Percentiles rank a stretch among this genome's conserved stretches.
These are phyloP conservation scores for Pleochaeta shiraiana DNA, from an alignment of 2,329 filamentous ascomycete species.

Conservation along the genomic window DNA sequence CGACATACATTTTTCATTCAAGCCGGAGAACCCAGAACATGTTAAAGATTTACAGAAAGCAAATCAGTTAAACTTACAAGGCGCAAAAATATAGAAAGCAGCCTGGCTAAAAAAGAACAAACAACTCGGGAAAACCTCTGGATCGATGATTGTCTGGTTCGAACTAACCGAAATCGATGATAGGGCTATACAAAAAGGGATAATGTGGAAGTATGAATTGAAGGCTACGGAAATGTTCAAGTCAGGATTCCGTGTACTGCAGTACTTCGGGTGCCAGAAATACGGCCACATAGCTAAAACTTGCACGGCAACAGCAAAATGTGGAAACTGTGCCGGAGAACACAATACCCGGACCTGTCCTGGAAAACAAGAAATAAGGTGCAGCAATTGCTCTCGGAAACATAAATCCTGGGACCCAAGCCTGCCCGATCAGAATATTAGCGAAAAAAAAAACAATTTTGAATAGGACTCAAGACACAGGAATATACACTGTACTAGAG, in stretches of 20 bases:
- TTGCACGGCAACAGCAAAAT: neutral
- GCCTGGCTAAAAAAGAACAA: neutral
- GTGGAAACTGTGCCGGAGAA: neutral
- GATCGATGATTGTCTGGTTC: neutral
- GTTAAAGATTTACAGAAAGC: neutral
- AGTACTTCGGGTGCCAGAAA: neutral
- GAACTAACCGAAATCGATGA: neutral
- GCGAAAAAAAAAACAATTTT: neutral
- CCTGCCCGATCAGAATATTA: neutral
- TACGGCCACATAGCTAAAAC: neutral
- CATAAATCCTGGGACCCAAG: neutral
- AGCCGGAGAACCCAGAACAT: neutral
- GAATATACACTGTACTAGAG: neutral
- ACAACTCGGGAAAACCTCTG: neutral
- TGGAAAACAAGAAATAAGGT: neutral
- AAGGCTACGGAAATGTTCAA: neutral
- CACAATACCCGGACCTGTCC: neutral
- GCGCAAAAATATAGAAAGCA: neutral
- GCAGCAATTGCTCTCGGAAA: neutral
- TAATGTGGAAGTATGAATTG: neutral
- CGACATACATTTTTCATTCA: neutral
- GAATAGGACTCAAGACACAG: neutral
- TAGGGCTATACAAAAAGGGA: neutral
- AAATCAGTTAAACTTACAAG: neutral
- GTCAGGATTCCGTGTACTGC: neutral